Conservation (phyloP, 257 asterid species). For the Solanum medicagineum region DNA sequence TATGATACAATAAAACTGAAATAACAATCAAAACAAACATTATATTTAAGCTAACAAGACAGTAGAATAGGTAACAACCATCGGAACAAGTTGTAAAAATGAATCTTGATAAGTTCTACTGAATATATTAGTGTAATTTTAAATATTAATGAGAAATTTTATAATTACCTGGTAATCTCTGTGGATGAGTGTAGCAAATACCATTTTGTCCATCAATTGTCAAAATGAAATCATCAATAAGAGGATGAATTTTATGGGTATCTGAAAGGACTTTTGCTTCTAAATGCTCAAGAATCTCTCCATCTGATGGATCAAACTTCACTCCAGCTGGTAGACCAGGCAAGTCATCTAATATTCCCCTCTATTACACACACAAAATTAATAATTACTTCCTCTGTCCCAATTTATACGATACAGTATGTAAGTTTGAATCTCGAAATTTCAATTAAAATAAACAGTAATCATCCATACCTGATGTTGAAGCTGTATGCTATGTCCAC, state of each 20-base stretch:
- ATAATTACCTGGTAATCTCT: slow-evolving; percentile 31
- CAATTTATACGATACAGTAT: background rate
- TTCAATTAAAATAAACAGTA: background rate
- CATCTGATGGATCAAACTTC: slow-evolving; percentile 45
- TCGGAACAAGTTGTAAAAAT: background rate
- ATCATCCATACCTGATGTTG: slow-evolving; percentile 24
- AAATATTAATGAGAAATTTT: background rate
- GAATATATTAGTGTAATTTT: background rate
- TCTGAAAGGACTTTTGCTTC: slow-evolving; percentile 20
- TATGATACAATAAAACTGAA: background rate
- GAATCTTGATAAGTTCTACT: background rate
- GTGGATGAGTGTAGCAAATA: slow-evolving; percentile 43
- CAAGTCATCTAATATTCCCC: slow-evolving; percentile 20
- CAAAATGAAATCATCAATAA: slow-evolving; percentile 35
- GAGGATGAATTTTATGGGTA: slow-evolving; percentile 23
- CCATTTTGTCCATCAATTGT: slow-evolving; percentile 41
- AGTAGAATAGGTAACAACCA: background rate
- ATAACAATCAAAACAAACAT: background rate
- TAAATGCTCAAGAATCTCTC: slow-evolving; percentile 39
- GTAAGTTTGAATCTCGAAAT: background rate
- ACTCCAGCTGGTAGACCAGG: slow-evolving; percentile 44
- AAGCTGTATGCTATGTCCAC: slow-evolving; percentile 27
- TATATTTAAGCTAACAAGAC: background rate
- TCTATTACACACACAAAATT: background rate
- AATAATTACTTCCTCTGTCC: background rate